phyloP scores from a whole-genome alignment of 2,329 filamentous ascomycete species.

The Pyrenophora teres region DNA sequence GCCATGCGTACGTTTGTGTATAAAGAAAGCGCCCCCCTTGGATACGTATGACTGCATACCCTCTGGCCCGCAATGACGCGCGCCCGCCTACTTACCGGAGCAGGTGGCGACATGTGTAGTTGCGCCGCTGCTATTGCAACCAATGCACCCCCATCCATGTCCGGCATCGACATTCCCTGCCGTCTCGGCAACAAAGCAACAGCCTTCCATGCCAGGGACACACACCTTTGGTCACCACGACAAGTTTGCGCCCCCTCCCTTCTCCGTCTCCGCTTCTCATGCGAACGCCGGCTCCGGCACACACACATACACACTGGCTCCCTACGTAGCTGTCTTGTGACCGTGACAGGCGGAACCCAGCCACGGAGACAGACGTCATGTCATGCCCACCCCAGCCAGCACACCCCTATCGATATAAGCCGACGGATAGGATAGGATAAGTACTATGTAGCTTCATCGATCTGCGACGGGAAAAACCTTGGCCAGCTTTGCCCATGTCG shows the following conservation, averaged over 20 bases:
- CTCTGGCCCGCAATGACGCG: background rate
- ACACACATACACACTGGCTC: background rate
- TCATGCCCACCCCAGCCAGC: slow-evolving; percentile 5
- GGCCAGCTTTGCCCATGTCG: background rate
- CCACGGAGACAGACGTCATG: slow-evolving; percentile 23
- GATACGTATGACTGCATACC: too few relatives aligned
- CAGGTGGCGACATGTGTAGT: slow-evolving; percentile 2
- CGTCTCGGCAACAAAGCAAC: slow-evolving; percentile 4
- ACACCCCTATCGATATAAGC: slow-evolving; percentile 4
- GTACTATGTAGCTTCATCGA: background rate
- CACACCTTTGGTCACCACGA: background rate
- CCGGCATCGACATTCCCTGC: slow-evolving; percentile 2
- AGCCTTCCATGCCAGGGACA: slow-evolving; percentile 2
- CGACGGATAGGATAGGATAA: background rate
- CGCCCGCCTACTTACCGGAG: background rate
- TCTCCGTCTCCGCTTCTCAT: background rate
- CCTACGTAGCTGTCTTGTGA: too few relatives aligned
- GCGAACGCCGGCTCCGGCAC: slow-evolving; percentile 18
- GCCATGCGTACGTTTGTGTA: background rate
- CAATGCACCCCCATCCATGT: background rate
- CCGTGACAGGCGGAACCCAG: background rate
- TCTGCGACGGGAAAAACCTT: slow-evolving; percentile 1
- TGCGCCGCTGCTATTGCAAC: background rate
- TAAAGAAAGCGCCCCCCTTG: background rate
- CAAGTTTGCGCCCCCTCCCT: background rate